phyloP scores from a whole-genome alignment of 257 asterid genomes.

The Nemophila menziesii region DNA sequence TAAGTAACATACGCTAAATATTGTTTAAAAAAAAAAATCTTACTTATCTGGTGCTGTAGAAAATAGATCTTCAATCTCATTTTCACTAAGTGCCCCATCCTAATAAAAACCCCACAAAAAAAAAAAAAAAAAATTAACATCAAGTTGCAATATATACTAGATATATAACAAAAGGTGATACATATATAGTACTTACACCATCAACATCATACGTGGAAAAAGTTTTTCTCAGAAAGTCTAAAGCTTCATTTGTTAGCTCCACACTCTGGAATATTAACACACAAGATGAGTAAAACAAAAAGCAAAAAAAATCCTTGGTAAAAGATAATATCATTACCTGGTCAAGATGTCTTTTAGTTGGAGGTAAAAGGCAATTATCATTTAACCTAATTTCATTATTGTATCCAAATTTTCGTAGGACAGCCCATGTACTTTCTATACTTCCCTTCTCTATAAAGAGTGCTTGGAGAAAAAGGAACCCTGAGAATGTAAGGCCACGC shows the following conservation, averaged over 20 bases:
- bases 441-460: slow-evolving; percentile 93
- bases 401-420: slow-evolving; percentile 90
- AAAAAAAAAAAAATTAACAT: too few species aligned
- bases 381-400: slow-evolving; percentile 83
- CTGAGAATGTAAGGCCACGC: slow-evolving; percentile 87
- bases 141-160: too few species aligned
- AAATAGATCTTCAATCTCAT: slow-evolving; percentile 89
- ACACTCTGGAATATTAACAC: slow-evolving; percentile 59
- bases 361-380: slow-evolving; percentile 79
- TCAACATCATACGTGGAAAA: slow-evolving; percentile 72
- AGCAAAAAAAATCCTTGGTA: background rate
- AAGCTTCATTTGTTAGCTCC: slow-evolving; percentile 82
- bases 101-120: too few species aligned
- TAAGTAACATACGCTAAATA: background rate
- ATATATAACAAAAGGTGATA: too few species aligned
- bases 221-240: slow-evolving; percentile 63
- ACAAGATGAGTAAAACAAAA: background rate
- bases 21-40: slow-evolving; percentile 8
- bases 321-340: slow-evolving; percentile 39
- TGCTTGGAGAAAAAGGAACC: slow-evolving; percentile 94
- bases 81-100: slow-evolving; percentile 81
- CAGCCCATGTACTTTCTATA: slow-evolving; percentile 95
- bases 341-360: slow-evolving; percentile 68
- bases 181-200: too few species aligned
- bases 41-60: slow-evolving; percentile 98